Conservation (phyloP, 495 filamentous ascomycete genomes). For the Talaromyces wortmannii region DNA sequence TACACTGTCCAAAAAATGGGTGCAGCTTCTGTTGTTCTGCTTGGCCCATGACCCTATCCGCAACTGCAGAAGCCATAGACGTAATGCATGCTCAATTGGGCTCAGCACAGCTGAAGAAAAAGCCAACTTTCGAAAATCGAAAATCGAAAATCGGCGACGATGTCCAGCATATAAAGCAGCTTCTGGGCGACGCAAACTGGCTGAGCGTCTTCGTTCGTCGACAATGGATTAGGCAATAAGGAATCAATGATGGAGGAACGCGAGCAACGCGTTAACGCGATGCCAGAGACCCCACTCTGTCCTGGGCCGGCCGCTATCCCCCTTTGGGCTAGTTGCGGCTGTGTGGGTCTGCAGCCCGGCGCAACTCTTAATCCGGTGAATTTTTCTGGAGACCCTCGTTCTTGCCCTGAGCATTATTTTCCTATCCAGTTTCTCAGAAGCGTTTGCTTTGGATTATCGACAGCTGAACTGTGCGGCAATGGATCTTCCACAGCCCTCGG, state of each 20-base stretch:
- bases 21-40: constrained; percentile 32
- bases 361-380: constrained; percentile 1
- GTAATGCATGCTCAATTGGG: constrained; percentile 1
- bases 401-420: background rate
- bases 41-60: constrained; percentile 29
- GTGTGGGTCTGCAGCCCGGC: constrained; percentile 1
- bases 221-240: background rate
- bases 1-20: constrained; percentile 37
- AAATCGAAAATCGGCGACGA: background rate
- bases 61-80: constrained; percentile 2
- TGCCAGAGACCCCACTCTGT: background rate
- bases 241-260: background rate
- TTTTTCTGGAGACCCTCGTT: background rate
- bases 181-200: background rate
- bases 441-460: too few species aligned
- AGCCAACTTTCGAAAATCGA: background rate
- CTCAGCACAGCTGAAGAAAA: background rate
- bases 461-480: constrained; percentile 12
- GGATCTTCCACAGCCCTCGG: constrained; percentile 40
- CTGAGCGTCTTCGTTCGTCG: background rate
- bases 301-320: background rate
- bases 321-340: background rate
- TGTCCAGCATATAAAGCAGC: background rate
- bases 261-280: background rate
- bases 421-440: too few species aligned